Evolutionary conservation across 202 grass and related monocot species (phyloP).

Genomic region (Zizania palustris): DNA sequence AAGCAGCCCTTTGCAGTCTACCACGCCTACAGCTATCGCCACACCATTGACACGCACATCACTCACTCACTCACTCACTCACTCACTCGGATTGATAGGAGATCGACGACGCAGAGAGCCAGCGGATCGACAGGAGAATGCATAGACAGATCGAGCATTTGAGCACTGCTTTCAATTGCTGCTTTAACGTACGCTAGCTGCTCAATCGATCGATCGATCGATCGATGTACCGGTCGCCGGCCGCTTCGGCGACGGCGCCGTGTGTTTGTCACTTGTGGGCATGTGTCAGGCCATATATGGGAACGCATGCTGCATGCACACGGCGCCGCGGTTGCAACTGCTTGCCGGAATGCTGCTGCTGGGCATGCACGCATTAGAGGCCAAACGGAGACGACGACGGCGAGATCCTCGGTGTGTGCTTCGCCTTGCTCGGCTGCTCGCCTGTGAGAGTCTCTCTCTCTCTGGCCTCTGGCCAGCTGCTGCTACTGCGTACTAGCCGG

Average conservation of each 20-base stretch:
- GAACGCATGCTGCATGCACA: constrained; percentile 12
- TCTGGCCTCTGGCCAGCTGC: neutral
- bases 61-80: neutral
- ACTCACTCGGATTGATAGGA: neutral
- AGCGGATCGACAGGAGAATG: neutral
- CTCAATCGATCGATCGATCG: neutral
- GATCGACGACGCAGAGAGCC: neutral
- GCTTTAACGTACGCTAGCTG: too few relatives aligned
- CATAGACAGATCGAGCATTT: neutral
- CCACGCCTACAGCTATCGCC: constrained; percentile 8
- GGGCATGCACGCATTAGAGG: constrained; percentile 3
- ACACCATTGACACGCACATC: neutral
- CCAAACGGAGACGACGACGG: neutral
- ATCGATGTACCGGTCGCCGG: constrained; percentile 5
- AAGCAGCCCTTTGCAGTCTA: neutral
- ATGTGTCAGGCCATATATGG: constrained; percentile 48
- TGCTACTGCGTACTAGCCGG: neutral
- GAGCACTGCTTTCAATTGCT: neutral
- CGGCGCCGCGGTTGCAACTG: constrained; percentile 9
- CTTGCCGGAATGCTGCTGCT: too few relatives aligned
- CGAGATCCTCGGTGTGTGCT: neutral
- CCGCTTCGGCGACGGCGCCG: too few relatives aligned
- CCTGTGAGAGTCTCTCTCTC: neutral
- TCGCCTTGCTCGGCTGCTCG: neutral
- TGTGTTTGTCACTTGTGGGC: neutral